Conservation (phyloP, 2,329 filamentous ascomycete genomes). For the Cladosporium sp. region DNA sequence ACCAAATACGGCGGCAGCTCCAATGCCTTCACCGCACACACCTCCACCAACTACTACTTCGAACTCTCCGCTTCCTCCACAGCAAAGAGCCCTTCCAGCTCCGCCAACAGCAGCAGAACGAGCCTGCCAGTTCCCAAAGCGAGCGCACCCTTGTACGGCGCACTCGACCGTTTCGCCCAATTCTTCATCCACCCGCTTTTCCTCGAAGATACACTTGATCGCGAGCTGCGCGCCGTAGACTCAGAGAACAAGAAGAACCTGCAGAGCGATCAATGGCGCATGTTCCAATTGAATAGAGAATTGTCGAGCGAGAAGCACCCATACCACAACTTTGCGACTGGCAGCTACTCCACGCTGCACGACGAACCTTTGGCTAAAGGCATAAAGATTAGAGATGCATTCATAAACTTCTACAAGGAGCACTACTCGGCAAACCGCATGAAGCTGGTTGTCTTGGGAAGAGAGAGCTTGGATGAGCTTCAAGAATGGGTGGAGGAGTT, state of each 20-base stretch:
- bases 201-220: constrained; percentile 77
- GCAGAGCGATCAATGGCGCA: constrained; percentile 83
- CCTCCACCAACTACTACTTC: constrained; percentile 97
- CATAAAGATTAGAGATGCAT: constrained; percentile 83
- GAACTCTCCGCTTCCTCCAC: constrained; percentile 80
- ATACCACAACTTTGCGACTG: constrained; percentile 88
- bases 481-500: constrained; percentile 82
- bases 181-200: constrained; percentile 92
- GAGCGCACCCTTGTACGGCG: constrained; percentile 71
- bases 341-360: constrained; percentile 82
- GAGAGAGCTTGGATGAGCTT: constrained; percentile 77
- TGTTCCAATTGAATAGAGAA: constrained; percentile 84
- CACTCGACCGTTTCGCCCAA: constrained; percentile 86
- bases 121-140: constrained; percentile 39
- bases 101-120: constrained; percentile 38
- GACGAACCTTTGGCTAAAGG: constrained; percentile 75
- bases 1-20: constrained; percentile 86
- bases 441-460: constrained; percentile 85
- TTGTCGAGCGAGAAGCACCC: constrained; percentile 86
- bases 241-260: constrained; percentile 98
- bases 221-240: constrained; percentile 85
- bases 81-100: constrained; percentile 51
- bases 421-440: constrained; percentile 93
- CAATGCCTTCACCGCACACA: constrained; percentile 91
- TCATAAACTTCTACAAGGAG: constrained; percentile 86